A percentile compares a stretch with the other conserved stretches of the same genome.
Conservation (phyloP, 164 flowering plant genomes). For the Chloranthus sessilifolius region DNA sequence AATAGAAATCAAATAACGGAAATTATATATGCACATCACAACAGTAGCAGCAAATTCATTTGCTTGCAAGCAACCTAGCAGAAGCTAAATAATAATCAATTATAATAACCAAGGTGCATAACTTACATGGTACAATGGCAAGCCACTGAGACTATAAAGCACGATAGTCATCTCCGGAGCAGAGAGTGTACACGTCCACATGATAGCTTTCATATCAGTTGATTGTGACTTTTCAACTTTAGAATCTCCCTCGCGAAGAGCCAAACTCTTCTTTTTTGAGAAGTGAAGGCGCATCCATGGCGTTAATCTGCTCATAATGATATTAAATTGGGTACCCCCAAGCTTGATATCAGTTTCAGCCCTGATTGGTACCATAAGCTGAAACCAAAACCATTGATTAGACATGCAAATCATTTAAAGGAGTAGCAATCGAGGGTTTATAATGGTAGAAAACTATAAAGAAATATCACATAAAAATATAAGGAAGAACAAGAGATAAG, state of each 20-base stretch:
- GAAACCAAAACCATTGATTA: constrained; percentile 27
- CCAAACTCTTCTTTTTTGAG: constrained; percentile 63
- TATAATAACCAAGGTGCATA: neutral
- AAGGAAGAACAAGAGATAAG: neutral
- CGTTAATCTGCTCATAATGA: constrained; percentile 65
- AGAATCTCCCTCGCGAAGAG: constrained; percentile 46
- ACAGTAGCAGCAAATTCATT: neutral
- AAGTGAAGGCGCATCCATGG: constrained; percentile 62
- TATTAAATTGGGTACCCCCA: constrained; percentile 87
- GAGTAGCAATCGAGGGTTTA: neutral
- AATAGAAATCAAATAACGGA: too few species aligned
- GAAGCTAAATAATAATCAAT: too few species aligned
- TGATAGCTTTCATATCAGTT: constrained; percentile 43
- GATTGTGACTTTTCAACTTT: constrained; percentile 29
- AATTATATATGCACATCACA: too few species aligned
- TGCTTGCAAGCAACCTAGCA: neutral
- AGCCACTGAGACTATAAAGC: constrained; percentile 55
- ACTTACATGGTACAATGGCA: constrained; percentile 78
- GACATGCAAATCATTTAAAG: too few species aligned
- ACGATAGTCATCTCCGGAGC: constrained; percentile 95
- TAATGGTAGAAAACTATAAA: neutral
- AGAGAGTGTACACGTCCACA: constrained; percentile 93
- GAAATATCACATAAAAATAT: too few species aligned
- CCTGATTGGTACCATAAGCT: constrained; percentile 65
- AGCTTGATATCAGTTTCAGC: constrained; percentile 91